Evolutionary conservation across 805 yeast species (phyloP).

Genomic region (Schwanniomyces polymorphus): DNA sequence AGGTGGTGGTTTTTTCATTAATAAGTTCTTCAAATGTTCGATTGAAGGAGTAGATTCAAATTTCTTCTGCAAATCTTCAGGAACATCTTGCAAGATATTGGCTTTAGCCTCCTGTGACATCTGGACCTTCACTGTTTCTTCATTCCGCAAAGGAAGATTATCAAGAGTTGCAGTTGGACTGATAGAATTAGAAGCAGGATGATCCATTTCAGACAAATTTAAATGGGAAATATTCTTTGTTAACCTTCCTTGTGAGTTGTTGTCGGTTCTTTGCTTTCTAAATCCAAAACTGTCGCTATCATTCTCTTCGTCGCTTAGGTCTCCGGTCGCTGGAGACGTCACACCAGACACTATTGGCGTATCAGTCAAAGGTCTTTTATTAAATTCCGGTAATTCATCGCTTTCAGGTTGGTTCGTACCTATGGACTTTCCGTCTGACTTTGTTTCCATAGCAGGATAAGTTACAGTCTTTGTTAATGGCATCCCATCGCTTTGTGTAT

Average conservation of each 20-base stretch:
- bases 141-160: background rate
- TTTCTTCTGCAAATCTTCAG: slow-evolving; percentile 31
- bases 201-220: slow-evolving; percentile 32
- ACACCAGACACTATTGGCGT: slow-evolving; percentile 65
- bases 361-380: slow-evolving; percentile 71
- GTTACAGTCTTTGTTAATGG: slow-evolving; percentile 14
- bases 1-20: slow-evolving; percentile 38
- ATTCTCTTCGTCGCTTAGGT: slow-evolving; percentile 23
- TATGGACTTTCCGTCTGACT: slow-evolving; percentile 11
- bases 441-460: slow-evolving; percentile 14
- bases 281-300: slow-evolving; percentile 7
- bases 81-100: slow-evolving; percentile 33
- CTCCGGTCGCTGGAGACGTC: slow-evolving; percentile 50
- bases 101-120: slow-evolving; percentile 23
- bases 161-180: slow-evolving; percentile 11
- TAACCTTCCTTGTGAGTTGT: slow-evolving; percentile 10
- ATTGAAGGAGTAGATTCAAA: slow-evolving; percentile 42
- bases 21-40: slow-evolving; percentile 35
- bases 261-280: slow-evolving; percentile 10
- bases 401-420: slow-evolving; percentile 10
- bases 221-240: slow-evolving; percentile 39
- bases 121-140: slow-evolving; percentile 3
- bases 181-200: slow-evolving; percentile 8
- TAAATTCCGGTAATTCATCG: slow-evolving; percentile 52
- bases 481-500: slow-evolving; percentile 3